phyloP scores from a whole-genome alignment of 2,329 filamentous ascomycete genomes.

The Diaporthe amygdali region DNA sequence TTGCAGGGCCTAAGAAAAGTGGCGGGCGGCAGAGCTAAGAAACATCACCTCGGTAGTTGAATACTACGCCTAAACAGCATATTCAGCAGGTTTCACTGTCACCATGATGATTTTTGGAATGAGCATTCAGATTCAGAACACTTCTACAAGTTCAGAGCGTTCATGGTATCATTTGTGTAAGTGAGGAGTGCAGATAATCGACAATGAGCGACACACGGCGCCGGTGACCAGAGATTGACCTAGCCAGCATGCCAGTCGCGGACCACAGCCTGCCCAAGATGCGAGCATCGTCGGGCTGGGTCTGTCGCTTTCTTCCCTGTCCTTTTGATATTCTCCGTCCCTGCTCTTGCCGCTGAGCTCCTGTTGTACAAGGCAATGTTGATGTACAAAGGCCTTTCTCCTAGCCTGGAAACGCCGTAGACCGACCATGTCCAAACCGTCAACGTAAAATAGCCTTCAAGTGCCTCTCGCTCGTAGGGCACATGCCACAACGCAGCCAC shows the following conservation, averaged over 20 bases:
- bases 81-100: background rate
- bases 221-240: background rate
- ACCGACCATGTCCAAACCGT: background rate
- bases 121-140: background rate
- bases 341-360: constrained; percentile 1
- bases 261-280: background rate
- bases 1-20: background rate
- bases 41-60: background rate
- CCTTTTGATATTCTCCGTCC: background rate
- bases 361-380: constrained; percentile 13
- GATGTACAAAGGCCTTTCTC: constrained; percentile 6
- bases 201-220: background rate
- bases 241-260: background rate
- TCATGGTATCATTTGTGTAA: constrained; percentile 4
- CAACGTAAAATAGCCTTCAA: background rate
- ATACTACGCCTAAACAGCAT: background rate
- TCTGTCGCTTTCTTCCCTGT: background rate
- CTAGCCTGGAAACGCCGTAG: background rate
- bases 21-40: background rate
- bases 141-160: background rate
- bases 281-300: background rate
- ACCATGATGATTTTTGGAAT: background rate
- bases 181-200: background rate
- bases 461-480: background rate
- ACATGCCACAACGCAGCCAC: background rate